These are phyloP conservation scores for Aureobasidium namibiae DNA, from an alignment of 2,329 filamentous ascomycete genomes.

Conservation along the genomic window DNA sequence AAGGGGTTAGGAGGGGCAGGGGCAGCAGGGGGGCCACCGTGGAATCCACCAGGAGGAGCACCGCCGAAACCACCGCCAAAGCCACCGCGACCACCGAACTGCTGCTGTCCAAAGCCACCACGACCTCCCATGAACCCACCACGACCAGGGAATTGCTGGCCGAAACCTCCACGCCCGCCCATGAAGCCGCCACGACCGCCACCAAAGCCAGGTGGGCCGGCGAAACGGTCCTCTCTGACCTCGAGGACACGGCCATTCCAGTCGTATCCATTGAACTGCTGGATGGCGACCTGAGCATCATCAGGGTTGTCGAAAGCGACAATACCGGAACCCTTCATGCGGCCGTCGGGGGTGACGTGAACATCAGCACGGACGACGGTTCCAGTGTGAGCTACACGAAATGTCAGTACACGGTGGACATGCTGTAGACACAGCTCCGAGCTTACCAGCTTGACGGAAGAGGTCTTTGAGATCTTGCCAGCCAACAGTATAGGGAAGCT, in stretches of 20 bases:
- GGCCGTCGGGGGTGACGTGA: conserved; percentile 81
- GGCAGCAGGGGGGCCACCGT: conserved; percentile 41
- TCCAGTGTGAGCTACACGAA: conserved; percentile 46
- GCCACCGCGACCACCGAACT: conserved; percentile 32
- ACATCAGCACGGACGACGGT: conserved; percentile 91
- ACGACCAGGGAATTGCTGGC: conserved; percentile 29
- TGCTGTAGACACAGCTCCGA: conserved; percentile 8
- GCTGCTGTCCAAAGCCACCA: conserved; percentile 46
- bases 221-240: conserved; percentile 93
- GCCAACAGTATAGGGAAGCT: conserved; percentile 95
- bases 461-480: conserved; percentile 99
- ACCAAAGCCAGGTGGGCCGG: conserved; percentile 45
- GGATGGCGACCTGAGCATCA: conserved; percentile 90
- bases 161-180: conserved; percentile 25
- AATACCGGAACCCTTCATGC: conserved; percentile 93
- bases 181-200: conserved; percentile 33
- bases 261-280: conserved; percentile 97
- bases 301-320: conserved; percentile 93
- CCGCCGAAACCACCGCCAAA: conserved; percentile 29
- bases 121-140: conserved; percentile 47
- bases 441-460: conserved; percentile 94
- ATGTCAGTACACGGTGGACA: background rate
- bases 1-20: conserved; percentile 73
- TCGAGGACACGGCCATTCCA: conserved; percentile 93
- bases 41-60: conserved; percentile 32